Conservation (phyloP, 208 protist species). For the Leishmania lainsoni region DNA sequence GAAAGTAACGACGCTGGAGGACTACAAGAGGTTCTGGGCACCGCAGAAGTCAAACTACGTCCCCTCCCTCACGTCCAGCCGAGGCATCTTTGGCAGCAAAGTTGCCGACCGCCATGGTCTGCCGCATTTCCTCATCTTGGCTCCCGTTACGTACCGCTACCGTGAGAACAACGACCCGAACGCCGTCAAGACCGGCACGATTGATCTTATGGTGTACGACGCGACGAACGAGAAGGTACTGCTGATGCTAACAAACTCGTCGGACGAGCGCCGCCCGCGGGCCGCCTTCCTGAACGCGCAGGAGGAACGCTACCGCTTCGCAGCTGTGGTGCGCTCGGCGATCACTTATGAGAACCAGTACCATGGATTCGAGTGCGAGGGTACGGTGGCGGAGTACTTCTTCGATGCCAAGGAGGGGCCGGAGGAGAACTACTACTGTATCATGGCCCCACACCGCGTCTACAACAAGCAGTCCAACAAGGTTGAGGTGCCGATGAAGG, state of each 20-base stretch:
- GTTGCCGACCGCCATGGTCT: constrained; percentile 62
- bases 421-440: constrained; percentile 90
- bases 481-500: constrained; percentile 69
- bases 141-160: constrained; percentile 77
- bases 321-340: constrained; percentile 75
- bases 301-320: constrained; percentile 86
- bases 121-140: constrained; percentile 73
- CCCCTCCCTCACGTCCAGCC: constrained; percentile 64
- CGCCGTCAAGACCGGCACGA: constrained; percentile 55
- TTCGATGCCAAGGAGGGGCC: constrained; percentile 73
- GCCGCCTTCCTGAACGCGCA: constrained; percentile 73
- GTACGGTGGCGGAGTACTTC: constrained; percentile 83
- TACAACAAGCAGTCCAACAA: constrained; percentile 58
- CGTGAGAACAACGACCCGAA: constrained; percentile 86
- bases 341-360: constrained; percentile 83
- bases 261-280: constrained; percentile 70
- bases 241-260: constrained; percentile 76
- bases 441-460: constrained; percentile 78
- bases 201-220: constrained; percentile 88
- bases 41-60: constrained; percentile 79
- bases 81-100: constrained; percentile 57
- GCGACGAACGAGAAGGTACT: constrained; percentile 85
- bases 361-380: constrained; percentile 77
- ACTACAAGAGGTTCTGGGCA: constrained; percentile 79
- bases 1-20: constrained; percentile 59